Conservation (phyloP, 495 filamentous ascomycete genomes). For the Podospora didyma region DNA sequence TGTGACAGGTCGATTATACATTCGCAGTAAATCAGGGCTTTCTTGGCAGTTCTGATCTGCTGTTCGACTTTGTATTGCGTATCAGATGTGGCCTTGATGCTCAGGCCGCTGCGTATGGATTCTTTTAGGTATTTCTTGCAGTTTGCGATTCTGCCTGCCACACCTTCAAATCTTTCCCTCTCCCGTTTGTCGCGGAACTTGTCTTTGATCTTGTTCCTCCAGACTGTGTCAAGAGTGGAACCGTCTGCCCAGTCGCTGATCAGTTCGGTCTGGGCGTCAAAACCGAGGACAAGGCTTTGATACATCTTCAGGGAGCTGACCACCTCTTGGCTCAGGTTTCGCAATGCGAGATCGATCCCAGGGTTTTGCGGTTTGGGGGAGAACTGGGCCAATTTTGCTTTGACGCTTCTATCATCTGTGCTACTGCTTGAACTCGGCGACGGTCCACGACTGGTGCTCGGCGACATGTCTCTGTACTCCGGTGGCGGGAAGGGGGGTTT, state of each 20-base stretch:
- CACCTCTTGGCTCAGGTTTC: constrained; percentile 11
- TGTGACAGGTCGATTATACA: constrained; percentile 14
- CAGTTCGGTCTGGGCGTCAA: constrained; percentile 8
- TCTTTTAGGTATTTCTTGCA: constrained; percentile 2
- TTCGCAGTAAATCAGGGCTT: constrained; percentile 13
- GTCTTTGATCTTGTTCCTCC: constrained; percentile 16
- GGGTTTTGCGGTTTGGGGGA: not conserved
- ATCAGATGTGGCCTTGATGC: not conserved
- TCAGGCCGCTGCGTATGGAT: constrained; percentile 5
- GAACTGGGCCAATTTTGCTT: not conserved
- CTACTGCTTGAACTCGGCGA: not conserved
- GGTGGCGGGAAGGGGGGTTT: no score
- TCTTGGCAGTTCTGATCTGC: constrained; percentile 16
- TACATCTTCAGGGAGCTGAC: constrained; percentile 8
- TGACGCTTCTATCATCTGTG: not conserved
- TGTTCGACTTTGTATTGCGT: constrained; percentile 6
- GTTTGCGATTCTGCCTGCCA: not conserved
- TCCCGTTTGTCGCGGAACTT: constrained; percentile 6
- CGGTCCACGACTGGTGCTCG: not conserved
- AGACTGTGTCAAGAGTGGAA: constrained; percentile 17
- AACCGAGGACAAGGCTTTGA: constrained; percentile 8
- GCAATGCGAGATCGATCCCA: constrained; percentile 15
- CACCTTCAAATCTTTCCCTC: constrained; percentile 1
- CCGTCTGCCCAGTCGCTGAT: constrained; percentile 16
- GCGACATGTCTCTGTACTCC: no score